phyloP scores from a whole-genome alignment of 768 basidiomycete species.

The Mycena epipterygia region DNA sequence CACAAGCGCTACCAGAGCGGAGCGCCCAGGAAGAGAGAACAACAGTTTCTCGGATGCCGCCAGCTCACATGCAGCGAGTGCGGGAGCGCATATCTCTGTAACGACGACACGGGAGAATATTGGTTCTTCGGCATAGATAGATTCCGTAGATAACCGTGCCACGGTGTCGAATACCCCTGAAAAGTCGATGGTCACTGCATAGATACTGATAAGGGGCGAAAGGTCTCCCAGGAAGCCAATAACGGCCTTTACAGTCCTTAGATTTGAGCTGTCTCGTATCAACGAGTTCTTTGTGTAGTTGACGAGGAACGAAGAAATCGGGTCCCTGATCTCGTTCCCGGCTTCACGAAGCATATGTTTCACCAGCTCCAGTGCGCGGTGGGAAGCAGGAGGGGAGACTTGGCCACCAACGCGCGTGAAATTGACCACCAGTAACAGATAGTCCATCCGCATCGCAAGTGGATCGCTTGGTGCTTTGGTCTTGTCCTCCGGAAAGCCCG shows the following conservation, averaged over 20 bases:
- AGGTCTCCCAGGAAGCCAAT: slow-evolving; percentile 67
- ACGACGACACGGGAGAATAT: slow-evolving; percentile 63
- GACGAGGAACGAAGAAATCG: slow-evolving; percentile 65
- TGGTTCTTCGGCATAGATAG: slow-evolving; percentile 65
- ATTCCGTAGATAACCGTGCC: slow-evolving; percentile 56
- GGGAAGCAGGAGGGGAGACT: slow-evolving; percentile 53
- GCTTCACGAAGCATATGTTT: slow-evolving; percentile 70
- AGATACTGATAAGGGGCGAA: slow-evolving; percentile 66
- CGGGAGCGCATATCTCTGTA: slow-evolving; percentile 59
- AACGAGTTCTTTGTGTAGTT: slow-evolving; percentile 66
- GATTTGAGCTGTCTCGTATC: slow-evolving; percentile 56
- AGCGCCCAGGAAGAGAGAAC: slow-evolving; percentile 55
- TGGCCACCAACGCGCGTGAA: slow-evolving; percentile 68
- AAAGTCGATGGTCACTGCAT: slow-evolving; percentile 67
- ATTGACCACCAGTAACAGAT: slow-evolving; percentile 65
- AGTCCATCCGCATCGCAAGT: slow-evolving; percentile 73
- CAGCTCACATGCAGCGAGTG: slow-evolving; percentile 61
- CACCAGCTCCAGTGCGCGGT: slow-evolving; percentile 67
- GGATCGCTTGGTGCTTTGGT: slow-evolving; percentile 67
- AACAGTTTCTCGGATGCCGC: slow-evolving; percentile 59
- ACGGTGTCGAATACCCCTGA: slow-evolving; percentile 69
- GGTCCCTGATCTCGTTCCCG: slow-evolving; percentile 50
- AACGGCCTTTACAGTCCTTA: slow-evolving; percentile 62
- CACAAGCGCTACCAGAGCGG: slow-evolving; percentile 55
- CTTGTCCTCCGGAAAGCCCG: slow-evolving; percentile 55